Percentiles rank a stretch among this genome's conserved stretches.
These are phyloP conservation scores for Sanchytrium tribonematis DNA, from an alignment of 371 early-diverging fungal genomes.

Conservation along the genomic window DNA sequence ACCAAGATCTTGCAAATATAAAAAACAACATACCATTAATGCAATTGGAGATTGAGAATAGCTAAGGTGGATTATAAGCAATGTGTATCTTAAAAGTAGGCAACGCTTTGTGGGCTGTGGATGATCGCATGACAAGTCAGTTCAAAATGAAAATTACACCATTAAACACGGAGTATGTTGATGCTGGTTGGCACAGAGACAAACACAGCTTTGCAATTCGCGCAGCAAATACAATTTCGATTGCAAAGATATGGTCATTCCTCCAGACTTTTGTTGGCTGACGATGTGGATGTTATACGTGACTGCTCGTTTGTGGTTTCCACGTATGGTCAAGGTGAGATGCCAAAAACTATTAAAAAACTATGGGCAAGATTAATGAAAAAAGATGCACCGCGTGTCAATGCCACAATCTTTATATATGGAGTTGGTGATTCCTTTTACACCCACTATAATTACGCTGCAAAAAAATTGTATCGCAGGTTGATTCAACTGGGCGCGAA, in stretches of 20 bases:
- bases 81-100: too few relatives aligned
- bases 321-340: conserved; percentile 1
- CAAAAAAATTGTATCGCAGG: conserved; percentile 67
- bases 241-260: not conserved
- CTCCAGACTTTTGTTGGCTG: not conserved
- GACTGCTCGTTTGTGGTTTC: conserved; percentile 1
- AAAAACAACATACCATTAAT: too few relatives aligned
- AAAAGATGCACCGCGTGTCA: not conserved
- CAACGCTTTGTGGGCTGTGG: too few relatives aligned
- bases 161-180: too few relatives aligned
- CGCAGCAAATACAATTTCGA: not conserved
- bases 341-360: not conserved
- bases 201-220: not conserved
- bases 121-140: too few relatives aligned
- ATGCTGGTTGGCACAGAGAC: not conserved
- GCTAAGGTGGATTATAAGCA: too few relatives aligned
- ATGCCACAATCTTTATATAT: conserved; percentile 4
- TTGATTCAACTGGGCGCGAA: conserved; percentile 61
- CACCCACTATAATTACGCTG: conserved; percentile 55
- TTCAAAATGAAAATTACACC: too few relatives aligned
- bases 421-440: conserved; percentile 16
- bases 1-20: too few relatives aligned
- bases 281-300: not conserved
- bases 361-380: not conserved
- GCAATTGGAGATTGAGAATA: too few relatives aligned